phyloP scores from a whole-genome alignment of 208 protist species.

The Porcisia deanei region DNA sequence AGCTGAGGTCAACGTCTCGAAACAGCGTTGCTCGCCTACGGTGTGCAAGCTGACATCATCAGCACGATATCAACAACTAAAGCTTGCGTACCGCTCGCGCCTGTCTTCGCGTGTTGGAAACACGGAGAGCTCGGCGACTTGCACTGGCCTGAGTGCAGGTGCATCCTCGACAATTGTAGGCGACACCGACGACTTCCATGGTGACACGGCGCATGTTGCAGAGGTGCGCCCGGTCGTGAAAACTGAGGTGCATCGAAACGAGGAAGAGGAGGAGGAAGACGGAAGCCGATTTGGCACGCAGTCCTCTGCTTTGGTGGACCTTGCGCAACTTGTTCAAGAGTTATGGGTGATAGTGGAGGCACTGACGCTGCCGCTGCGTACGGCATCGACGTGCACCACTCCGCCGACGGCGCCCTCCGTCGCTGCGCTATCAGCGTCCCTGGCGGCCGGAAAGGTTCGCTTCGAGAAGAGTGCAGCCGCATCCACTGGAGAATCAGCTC shows the following conservation, averaged over 20 bases:
- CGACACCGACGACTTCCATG: neutral
- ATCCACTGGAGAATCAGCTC: neutral
- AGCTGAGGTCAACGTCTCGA: neutral
- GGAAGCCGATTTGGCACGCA: neutral
- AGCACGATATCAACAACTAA: slow-evolving; percentile 17
- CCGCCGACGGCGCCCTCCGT: neutral
- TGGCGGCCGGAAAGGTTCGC: neutral
- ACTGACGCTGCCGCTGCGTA: slow-evolving; percentile 25
- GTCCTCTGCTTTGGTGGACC: slow-evolving; percentile 1
- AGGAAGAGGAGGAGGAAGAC: neutral
- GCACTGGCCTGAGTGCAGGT: neutral
- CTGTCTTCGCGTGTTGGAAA: neutral
- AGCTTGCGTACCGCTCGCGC: slow-evolving; percentile 7
- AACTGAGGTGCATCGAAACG: neutral
- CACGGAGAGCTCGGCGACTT: neutral
- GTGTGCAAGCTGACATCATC: slow-evolving; percentile 10
- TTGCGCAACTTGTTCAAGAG: slow-evolving; percentile 4
- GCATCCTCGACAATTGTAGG: neutral
- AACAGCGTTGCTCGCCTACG: neutral
- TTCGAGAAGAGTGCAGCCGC: neutral
- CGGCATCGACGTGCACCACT: slow-evolving; percentile 11
- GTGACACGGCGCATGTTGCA: neutral
- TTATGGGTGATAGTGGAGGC: slow-evolving; percentile 10
- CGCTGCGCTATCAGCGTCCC: neutral
- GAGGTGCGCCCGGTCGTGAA: neutral